Conservation (phyloP, 495 filamentous ascomycete genomes). For the Geoglossum glabrum region DNA sequence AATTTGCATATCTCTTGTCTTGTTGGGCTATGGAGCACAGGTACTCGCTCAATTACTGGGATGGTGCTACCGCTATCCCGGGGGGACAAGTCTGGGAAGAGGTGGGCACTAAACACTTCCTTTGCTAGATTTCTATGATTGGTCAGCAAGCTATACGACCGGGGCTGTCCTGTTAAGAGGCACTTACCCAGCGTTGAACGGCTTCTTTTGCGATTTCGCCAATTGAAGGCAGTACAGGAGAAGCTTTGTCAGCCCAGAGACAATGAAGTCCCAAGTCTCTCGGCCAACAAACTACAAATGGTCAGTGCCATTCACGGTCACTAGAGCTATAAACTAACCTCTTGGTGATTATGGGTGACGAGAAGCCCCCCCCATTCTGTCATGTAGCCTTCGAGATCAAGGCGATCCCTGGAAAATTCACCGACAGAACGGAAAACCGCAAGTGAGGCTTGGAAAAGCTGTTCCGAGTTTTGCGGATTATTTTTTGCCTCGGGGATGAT, state of each 20-base stretch:
- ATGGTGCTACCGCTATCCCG: slow-evolving; percentile 6
- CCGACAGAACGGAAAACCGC: slow-evolving; percentile 34
- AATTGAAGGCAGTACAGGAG: slow-evolving; percentile 29
- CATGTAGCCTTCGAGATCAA: slow-evolving; percentile 32
- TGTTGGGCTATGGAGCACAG: slow-evolving; percentile 33
- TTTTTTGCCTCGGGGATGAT: slow-evolving; percentile 26
- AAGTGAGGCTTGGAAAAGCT: slow-evolving; percentile 35
- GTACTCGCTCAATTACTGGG: slow-evolving; percentile 18
- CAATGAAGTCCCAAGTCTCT: slow-evolving; percentile 26
- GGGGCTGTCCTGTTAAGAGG: neutral
- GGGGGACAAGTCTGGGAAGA: slow-evolving; percentile 42
- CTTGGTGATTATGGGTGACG: slow-evolving; percentile 29
- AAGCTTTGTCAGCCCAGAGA: slow-evolving; percentile 27
- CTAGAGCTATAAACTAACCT: slow-evolving; percentile 17
- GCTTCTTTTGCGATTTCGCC: slow-evolving; percentile 22
- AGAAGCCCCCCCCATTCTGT: slow-evolving; percentile 33
- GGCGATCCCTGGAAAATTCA: slow-evolving; percentile 24
- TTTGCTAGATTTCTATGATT: slow-evolving; percentile 29
- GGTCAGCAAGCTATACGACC: slow-evolving; percentile 2
- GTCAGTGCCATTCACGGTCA: neutral
- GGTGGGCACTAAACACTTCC: slow-evolving; percentile 41
- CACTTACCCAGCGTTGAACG: slow-evolving; percentile 26
- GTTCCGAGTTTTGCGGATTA: slow-evolving; percentile 26
- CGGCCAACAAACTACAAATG: slow-evolving; percentile 28
- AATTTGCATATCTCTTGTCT: slow-evolving; percentile 45